Conservation (phyloP, 441 rosid species). For the Populus hybrid region DNA sequence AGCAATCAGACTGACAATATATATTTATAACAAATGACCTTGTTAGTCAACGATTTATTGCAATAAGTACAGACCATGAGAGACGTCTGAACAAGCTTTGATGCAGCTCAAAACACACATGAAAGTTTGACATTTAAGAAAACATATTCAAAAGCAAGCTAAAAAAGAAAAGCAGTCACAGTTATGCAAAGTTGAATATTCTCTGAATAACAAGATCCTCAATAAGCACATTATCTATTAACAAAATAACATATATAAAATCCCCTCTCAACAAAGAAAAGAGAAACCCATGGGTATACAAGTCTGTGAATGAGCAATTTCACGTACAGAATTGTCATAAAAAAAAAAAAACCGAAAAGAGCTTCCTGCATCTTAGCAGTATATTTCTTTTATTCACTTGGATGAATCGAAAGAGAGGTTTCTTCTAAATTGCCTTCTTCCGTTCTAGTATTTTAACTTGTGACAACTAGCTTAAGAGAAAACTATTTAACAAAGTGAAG, state of each 20-base stretch:
- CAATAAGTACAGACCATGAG: background rate
- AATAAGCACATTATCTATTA: background rate
- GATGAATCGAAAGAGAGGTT: background rate
- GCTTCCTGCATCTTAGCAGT: background rate
- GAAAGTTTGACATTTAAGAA: background rate
- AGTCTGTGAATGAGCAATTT: background rate
- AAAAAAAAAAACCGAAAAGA: too few relatives aligned
- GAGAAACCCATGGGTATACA: background rate
- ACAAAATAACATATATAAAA: background rate
- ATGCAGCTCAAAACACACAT: background rate
- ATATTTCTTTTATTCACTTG: background rate
- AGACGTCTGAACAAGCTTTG: background rate
- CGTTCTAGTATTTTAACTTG: background rate
- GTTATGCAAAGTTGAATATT: background rate
- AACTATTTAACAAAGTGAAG: background rate
- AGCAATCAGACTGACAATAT: slow-evolving; percentile 52
- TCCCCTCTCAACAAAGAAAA: background rate
- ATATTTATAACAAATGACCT: slow-evolving; percentile 15
- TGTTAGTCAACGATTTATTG: slow-evolving; percentile 15
- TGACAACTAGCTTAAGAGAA: background rate
- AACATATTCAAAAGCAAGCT: background rate
- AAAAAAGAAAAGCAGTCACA: background rate
- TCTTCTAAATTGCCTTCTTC: background rate
- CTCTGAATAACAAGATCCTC: background rate
- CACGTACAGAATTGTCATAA: background rate